Evolutionary conservation across 2,329 filamentous ascomycete genomes (phyloP).

Genomic region (Cladophialophora carrionii): DNA sequence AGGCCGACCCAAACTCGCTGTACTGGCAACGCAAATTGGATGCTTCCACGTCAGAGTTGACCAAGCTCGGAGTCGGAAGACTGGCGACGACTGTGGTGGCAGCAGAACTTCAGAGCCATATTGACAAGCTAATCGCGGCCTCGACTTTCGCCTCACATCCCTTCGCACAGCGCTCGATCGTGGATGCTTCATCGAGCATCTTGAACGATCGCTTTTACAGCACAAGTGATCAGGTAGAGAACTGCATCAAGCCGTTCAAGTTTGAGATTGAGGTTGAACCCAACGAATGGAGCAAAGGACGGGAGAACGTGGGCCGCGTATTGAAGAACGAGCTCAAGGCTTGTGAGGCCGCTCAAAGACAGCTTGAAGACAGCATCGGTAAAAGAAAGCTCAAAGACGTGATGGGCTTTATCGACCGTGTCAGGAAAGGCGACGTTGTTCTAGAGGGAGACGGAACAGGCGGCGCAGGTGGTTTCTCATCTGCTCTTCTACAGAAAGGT

Average conservation of each 20-base stretch:
- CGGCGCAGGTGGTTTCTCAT: slow-evolving; percentile 91
- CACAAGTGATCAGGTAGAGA: slow-evolving; percentile 96
- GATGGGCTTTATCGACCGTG: slow-evolving; percentile 85
- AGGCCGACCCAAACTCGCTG: slow-evolving; percentile 78
- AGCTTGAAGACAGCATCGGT: slow-evolving; percentile 76
- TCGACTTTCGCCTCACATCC: slow-evolving; percentile 90
- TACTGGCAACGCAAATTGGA: slow-evolving; percentile 96
- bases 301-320: slow-evolving; percentile 77
- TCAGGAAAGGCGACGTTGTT: slow-evolving; percentile 79
- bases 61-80: slow-evolving; percentile 90
- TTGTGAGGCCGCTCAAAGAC: slow-evolving; percentile 76
- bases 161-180: slow-evolving; percentile 89
- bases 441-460: slow-evolving; percentile 81
- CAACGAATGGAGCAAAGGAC: slow-evolving; percentile 80
- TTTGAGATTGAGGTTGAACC: slow-evolving; percentile 96
- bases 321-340: slow-evolving; percentile 86
- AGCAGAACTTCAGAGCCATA: slow-evolving; percentile 79
- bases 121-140: slow-evolving; percentile 74
- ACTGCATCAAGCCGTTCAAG: slow-evolving; percentile 98
- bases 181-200: slow-evolving; percentile 84
- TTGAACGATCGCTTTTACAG: slow-evolving; percentile 94
- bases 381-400: slow-evolving; percentile 86
- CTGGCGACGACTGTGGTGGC: slow-evolving; percentile 91
- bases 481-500: slow-evolving; percentile 82
- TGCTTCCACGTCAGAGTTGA: slow-evolving; percentile 84